Percentiles rank a stretch among this genome's conserved stretches.
These are phyloP conservation scores for Coccomyxa sp. DNA, from an alignment of 139 green algal genomes.

Conservation along the genomic window DNA sequence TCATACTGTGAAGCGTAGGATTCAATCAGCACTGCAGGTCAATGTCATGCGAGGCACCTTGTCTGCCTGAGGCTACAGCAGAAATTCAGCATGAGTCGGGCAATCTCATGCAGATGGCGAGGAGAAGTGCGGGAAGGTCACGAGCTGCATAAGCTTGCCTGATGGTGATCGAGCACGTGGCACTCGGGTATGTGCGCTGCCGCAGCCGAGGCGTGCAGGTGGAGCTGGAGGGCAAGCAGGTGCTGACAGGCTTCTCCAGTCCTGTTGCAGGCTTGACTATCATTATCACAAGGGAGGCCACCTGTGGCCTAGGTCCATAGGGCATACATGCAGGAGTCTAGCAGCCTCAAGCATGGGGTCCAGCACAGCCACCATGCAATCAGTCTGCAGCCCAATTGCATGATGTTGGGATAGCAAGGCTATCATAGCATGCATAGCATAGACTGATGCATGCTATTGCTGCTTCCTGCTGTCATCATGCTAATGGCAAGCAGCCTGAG, in stretches of 20 bases:
- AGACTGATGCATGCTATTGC: no score
- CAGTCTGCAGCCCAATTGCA: no score
- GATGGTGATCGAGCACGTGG: no score
- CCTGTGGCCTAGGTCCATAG: no score
- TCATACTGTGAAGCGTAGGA: background rate
- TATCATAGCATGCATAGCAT: no score
- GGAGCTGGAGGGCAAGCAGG: conserved; percentile 27
- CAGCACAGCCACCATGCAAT: no score
- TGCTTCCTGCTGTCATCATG: no score
- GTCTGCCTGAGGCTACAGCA: background rate
- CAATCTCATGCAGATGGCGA: conserved; percentile 21
- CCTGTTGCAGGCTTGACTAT: background rate
- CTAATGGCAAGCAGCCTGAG: no score
- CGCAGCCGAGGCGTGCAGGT: conserved; percentile 30
- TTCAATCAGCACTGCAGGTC: background rate
- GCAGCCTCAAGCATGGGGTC: no score
- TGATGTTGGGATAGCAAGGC: no score
- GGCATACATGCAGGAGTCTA: no score
- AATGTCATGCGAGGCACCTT: background rate
- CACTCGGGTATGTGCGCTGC: conserved; percentile 56
- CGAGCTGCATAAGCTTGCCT: conserved; percentile 23
- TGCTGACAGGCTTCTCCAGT: background rate
- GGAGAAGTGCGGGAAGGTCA: conserved; percentile 30
- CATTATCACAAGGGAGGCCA: no score
- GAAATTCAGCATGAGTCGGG: conserved; percentile 11